Evolutionary conservation across 805 yeast genomes (phyloP).

Genomic region (Cyberlindnera petersonii): DNA sequence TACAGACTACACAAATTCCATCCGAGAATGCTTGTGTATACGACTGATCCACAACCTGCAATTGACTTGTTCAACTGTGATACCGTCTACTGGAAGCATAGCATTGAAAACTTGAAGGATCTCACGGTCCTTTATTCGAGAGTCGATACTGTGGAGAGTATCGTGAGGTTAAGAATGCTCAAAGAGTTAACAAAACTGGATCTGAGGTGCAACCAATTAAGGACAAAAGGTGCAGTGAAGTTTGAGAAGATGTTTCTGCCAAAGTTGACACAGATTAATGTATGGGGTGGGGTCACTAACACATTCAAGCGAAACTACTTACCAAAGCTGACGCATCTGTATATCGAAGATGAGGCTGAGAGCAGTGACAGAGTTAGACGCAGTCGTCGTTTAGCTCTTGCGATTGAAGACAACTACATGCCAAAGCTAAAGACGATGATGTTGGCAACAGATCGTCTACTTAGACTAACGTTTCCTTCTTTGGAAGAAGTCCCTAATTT

Average conservation of each 20-base stretch:
- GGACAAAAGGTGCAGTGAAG: neutral
- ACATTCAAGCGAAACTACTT: conserved; percentile 1
- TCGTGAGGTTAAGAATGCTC: neutral
- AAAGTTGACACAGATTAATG: conserved; percentile 1
- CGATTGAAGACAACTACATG: conserved; percentile 3
- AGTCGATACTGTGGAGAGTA: neutral
- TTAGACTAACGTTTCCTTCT: neutral
- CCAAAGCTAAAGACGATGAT: conserved; percentile 8
- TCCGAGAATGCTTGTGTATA: neutral
- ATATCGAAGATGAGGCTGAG: conserved; percentile 3
- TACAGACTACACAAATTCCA: neutral
- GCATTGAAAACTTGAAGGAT: neutral
- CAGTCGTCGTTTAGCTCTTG: neutral
- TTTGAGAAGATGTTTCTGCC: neutral
- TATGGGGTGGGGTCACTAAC: neutral
- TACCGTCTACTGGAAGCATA: conserved; percentile 2
- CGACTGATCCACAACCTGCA: neutral
- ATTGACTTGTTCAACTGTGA: neutral
- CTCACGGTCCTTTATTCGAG: neutral
- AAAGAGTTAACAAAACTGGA: neutral
- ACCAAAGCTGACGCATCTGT: conserved; percentile 2
- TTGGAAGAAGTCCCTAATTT: conserved; percentile 1
- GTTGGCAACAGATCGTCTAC: conserved; percentile 1
- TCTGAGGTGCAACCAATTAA: neutral
- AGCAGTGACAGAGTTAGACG: neutral